Evolutionary conservation across 257 asterid genomes (phyloP).

Genomic region (Solanum arcanum): DNA sequence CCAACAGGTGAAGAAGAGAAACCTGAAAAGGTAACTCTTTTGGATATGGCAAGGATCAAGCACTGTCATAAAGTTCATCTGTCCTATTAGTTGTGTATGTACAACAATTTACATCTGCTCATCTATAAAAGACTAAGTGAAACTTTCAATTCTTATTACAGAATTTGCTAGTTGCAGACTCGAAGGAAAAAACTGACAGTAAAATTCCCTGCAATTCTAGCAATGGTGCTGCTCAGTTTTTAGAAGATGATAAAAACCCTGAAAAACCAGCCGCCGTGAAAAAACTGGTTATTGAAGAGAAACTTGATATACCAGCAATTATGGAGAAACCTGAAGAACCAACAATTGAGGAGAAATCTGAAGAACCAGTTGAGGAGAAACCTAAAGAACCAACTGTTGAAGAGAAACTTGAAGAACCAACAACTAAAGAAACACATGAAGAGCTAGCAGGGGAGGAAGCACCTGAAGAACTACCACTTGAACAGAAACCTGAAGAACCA

Average conservation of each 20-base stretch:
- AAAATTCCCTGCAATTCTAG: not conserved
- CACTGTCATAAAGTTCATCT: not conserved
- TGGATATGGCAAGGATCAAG: not conserved
- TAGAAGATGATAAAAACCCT: not conserved
- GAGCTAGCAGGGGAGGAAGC: not conserved
- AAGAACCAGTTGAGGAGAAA: not conserved
- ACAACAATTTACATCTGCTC: not conserved
- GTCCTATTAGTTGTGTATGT: not conserved
- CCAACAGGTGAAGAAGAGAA: not conserved
- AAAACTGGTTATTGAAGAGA: not conserved
- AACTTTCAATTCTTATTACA: not conserved
- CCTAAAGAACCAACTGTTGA: not conserved
- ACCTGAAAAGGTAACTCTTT: not conserved
- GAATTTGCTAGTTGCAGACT: not conserved
- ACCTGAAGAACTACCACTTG: not conserved
- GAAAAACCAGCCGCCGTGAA: not conserved
- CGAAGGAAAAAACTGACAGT: not conserved
- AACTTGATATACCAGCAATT: not conserved
- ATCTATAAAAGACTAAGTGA: not conserved
- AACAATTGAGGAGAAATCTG: not conserved
- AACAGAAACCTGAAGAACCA: not conserved
- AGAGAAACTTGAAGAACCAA: not conserved
- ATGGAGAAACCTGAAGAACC: not conserved
- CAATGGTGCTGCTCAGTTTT: not conserved
- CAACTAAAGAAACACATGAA: not conserved